Base-by-base conservation (phyloP, 768 basidiomycete species). In the Gloeostereum incarnatum region DNA sequence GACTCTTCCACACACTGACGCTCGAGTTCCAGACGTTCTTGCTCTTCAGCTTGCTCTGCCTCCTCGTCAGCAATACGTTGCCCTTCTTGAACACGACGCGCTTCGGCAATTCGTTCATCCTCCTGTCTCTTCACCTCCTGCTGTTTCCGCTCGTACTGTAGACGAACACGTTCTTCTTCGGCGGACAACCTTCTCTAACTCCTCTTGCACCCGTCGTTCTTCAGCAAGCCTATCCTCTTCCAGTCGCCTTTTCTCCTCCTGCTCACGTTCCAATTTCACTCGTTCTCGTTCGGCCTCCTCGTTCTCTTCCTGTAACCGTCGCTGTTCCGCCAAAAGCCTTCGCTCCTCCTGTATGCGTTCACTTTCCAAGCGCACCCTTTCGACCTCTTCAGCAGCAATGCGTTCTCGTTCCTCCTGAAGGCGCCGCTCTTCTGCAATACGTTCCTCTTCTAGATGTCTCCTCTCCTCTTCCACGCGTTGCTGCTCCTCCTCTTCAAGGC, bases 391-490 rank as follows among this genome's bases (percentile, higher is more conserved):
- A 19, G 36, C n/a, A 40, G 49, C 35, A 38, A 48, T 16, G 36
- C 47, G 40, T 44, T 48, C 40, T 50, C 52, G 29, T 51, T 55
- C 55, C 17, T 21, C 42, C 32, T 49, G 50, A 32, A 48, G 45
- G 25, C 45, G 52, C 19, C 50, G 50, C 22, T 55, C 59, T 45
- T 59, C 61, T 14, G 55, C 48, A 30, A 52, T 14, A 14, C 57
- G 50, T 39, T 50, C 48, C 38, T 49, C 44, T 41, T 52, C 54
- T 8, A 41, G 38, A 35, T 46, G 47, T 18, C 32, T 14, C 14
- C 35, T 39, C 30, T 39, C 38, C 34, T 49, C 52, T 31, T 53
- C 44, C 2, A 41, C 30, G 16, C 41, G 39, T 20, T 46, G 35
- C 6, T 56, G 41, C n/a, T 41, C 43, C n/a, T 46, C 47, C 30